phyloP scores from a whole-genome alignment of 2,329 filamentous ascomycete species.

The Trichoderma semiorbis region DNA sequence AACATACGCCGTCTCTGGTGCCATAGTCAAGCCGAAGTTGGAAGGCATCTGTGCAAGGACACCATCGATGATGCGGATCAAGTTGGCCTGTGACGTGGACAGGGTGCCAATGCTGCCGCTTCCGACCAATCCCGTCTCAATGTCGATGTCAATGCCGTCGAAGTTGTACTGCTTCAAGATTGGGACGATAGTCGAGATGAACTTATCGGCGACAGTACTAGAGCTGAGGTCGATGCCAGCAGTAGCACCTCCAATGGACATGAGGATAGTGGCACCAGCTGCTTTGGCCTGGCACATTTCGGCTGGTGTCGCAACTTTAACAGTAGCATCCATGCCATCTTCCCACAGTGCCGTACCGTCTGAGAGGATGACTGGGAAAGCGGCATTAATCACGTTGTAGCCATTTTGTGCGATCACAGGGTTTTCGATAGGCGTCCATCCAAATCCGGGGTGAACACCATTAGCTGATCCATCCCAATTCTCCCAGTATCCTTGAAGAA shows the following conservation, averaged over 20 bases:
- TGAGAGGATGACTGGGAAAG: conserved; percentile 34
- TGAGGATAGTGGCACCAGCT: conserved; percentile 32
- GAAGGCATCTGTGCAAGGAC: conserved; percentile 49
- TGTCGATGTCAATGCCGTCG: conserved; percentile 37
- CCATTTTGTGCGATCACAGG: conserved; percentile 29
- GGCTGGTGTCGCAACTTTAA: conserved; percentile 30
- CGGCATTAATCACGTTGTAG: conserved; percentile 36
- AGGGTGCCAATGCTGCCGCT: conserved; percentile 30
- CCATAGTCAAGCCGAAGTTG: conserved; percentile 55
- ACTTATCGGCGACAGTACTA: conserved; percentile 32
- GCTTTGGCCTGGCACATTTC: conserved; percentile 36
- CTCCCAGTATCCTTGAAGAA: conserved; percentile 37
- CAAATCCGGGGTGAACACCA: conserved; percentile 33
- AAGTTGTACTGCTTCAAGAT: conserved; percentile 36
- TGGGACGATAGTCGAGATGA: conserved; percentile 34
- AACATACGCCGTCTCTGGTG: conserved; percentile 37
- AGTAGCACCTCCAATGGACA: conserved; percentile 36
- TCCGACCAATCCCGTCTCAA: conserved; percentile 32
- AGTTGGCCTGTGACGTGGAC: conserved; percentile 33
- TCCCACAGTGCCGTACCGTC: conserved; percentile 34
- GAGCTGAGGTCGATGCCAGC: conserved; percentile 34
- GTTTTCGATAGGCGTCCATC: conserved; percentile 34
- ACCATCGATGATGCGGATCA: conserved; percentile 36
- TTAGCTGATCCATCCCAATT: conserved; percentile 35
- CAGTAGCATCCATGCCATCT: conserved; percentile 32